phyloP scores from a whole-genome alignment of 495 filamentous ascomycete genomes.

The Podospora pseudopauciseta region DNA sequence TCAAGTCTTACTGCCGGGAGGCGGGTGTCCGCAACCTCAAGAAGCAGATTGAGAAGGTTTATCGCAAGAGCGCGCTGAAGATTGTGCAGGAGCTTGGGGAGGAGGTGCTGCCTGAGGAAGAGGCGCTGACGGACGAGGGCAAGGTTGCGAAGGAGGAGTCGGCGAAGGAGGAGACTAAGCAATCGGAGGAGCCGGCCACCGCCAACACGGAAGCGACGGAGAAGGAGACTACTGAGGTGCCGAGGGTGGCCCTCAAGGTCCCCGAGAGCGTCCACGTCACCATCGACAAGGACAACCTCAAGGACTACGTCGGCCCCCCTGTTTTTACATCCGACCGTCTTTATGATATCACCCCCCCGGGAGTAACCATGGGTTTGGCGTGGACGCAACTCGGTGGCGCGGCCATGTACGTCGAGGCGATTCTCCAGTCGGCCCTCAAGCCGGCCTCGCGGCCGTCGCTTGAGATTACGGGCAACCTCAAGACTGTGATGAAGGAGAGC shows the following conservation, averaged over 20 bases:
- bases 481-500: conserved; percentile 97
- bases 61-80: conserved; percentile 93
- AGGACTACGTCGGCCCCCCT: conserved; percentile 96
- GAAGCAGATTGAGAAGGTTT: conserved; percentile 99
- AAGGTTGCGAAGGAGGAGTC: conserved; percentile 72
- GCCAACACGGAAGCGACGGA: conserved; percentile 22
- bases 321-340: conserved; percentile 93
- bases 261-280: conserved; percentile 82
- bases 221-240: conserved; percentile 54
- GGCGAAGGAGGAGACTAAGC: conserved; percentile 26
- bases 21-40: conserved; percentile 96
- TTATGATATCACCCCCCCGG: conserved; percentile 92
- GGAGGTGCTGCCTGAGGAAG: conserved; percentile 72
- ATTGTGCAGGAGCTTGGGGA: conserved; percentile 96
- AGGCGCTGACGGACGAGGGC: conserved; percentile 82
- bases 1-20: conserved; percentile 97
- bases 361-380: conserved; percentile 97
- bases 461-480: conserved; percentile 89
- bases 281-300: conserved; percentile 86
- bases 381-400: conserved; percentile 98
- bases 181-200: conserved; percentile 16
- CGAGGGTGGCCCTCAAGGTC: conserved; percentile 76
- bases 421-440: conserved; percentile 76
- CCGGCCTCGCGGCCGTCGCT: conserved; percentile 69
- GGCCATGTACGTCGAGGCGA: conserved; percentile 95